Evolutionary conservation across 2,329 filamentous ascomycete species (phyloP).

Genomic region (Cladosporium sp.): DNA sequence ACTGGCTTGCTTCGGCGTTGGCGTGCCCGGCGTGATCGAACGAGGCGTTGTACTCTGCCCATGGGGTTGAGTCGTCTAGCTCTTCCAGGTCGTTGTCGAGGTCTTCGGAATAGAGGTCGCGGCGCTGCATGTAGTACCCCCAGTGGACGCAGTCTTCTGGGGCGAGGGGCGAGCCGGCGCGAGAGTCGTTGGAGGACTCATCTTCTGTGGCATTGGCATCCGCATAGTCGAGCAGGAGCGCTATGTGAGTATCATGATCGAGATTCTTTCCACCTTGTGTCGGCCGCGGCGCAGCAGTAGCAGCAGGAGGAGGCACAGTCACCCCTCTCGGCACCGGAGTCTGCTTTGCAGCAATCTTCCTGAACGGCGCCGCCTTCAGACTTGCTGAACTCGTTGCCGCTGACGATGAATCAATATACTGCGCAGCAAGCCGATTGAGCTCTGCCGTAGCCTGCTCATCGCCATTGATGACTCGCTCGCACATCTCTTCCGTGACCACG

Average conservation of each 20-base stretch:
- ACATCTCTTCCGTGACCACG: neutral
- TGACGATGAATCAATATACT: neutral
- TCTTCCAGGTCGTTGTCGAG: neutral
- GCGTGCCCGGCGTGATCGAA: neutral
- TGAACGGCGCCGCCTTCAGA: neutral
- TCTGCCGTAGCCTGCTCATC: neutral
- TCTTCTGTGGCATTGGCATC: neutral
- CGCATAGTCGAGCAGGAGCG: neutral
- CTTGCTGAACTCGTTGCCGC: neutral
- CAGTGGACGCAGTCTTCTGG: neutral
- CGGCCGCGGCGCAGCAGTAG: neutral
- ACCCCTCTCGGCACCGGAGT: neutral
- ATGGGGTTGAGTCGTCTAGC: too few species aligned
- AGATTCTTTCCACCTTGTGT: slow-evolving; percentile 2
- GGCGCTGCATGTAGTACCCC: slow-evolving; percentile 3
- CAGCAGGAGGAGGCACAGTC: neutral
- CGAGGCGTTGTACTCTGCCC: neutral
- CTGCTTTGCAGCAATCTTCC: neutral
- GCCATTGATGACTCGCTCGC: neutral
- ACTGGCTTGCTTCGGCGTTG: neutral
- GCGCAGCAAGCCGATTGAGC: neutral
- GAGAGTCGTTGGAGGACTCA: neutral
- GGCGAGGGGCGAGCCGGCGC: neutral
- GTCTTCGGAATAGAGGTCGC: neutral
- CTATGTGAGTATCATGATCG: neutral